Evolutionary conservation across 371 early-diverging fungal genomes (phyloP), one percentile per base, ranked within the genome.

Genomic region (Mortierella sp.): DNA sequence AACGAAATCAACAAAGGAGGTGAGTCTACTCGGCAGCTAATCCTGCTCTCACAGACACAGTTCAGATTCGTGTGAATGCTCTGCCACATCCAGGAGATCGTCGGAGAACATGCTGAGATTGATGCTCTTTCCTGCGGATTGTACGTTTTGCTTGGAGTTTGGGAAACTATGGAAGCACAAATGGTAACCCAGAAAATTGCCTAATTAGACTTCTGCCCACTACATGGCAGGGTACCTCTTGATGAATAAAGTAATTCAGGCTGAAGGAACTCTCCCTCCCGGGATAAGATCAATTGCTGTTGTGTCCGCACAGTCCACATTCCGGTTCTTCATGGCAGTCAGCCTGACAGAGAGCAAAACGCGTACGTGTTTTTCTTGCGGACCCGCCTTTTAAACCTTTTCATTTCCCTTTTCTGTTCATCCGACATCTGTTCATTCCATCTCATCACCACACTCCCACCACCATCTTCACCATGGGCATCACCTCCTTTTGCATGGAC

Each of bases 401-500:
- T 21, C 34, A 21, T 8, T 10, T 42, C 42, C 8, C 10, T 42
- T 38, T 4, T 68, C 68, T 42, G 44, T 19, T 38, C 48, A 63
- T 24, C 34, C 58, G 54, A 24, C 77, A 42, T 77, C 47, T n/a
- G 10, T 60, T 60, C 55, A 44, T 45, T 31, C 16, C 63, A 13
- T 48, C 47, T 70, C 54, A 28, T 50, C 47, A 79, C 50, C 21
- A 19, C 72, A 38, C 14, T n/a, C 42, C 11, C 34, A 44, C 52
- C 50, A 50, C 11, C 34, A 44, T 45, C 50, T 16, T 50, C 14
- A 50, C 45, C 70, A 82, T 82, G 82, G 78, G 70, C 65, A 63
- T 57, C 42, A 70, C 75, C 44, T 58, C 74, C 70, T 82, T 82
- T 68, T 82, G 82, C 42, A 55, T 78, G 45, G 75, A 79, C 26